Conservation (phyloP, 257 asterid species). For the Cordia subcordata region DNA sequence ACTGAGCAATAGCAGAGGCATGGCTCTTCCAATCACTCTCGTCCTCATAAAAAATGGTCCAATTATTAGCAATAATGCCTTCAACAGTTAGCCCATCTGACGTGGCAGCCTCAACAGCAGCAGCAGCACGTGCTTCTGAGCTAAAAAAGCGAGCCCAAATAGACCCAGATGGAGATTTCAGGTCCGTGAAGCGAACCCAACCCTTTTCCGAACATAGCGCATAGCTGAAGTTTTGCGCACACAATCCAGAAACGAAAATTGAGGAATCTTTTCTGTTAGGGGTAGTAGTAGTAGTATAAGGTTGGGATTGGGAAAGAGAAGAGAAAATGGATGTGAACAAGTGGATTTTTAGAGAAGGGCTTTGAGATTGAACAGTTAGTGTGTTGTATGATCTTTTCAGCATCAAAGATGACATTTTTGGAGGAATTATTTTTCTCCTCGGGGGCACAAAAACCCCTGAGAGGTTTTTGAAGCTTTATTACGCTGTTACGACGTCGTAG, state of each 20-base stretch:
- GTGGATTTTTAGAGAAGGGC: constrained; percentile 16
- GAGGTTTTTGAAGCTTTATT: not conserved
- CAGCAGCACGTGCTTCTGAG: constrained; percentile 52
- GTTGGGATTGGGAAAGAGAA: constrained; percentile 28
- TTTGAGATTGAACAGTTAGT: not conserved
- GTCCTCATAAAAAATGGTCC: constrained; percentile 63
- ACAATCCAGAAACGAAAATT: constrained; percentile 23
- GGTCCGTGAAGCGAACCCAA: constrained; percentile 18
- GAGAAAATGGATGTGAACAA: constrained; percentile 23
- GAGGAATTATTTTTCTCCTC: too few species aligned
- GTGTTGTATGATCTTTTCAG: constrained; percentile 27
- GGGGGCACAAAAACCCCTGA: not conserved
- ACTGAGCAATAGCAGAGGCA: constrained; percentile 85
- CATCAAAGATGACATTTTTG: constrained; percentile 44
- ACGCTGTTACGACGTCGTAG: not conserved
- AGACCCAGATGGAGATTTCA: constrained; percentile 26
- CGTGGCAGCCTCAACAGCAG: constrained; percentile 44
- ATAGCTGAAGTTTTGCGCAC: not conserved
- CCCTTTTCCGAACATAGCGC: not conserved
- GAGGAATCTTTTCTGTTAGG: constrained; percentile 7
- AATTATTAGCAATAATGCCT: constrained; percentile 61
- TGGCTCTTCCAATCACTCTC: constrained; percentile 92
- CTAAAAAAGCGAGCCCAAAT: constrained; percentile 30
- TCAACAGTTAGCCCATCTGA: constrained; percentile 85
- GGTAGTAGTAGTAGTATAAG: constrained; percentile 16